Conservation (phyloP, 2,329 filamentous ascomycete species). For the Talaromyces sp. region DNA sequence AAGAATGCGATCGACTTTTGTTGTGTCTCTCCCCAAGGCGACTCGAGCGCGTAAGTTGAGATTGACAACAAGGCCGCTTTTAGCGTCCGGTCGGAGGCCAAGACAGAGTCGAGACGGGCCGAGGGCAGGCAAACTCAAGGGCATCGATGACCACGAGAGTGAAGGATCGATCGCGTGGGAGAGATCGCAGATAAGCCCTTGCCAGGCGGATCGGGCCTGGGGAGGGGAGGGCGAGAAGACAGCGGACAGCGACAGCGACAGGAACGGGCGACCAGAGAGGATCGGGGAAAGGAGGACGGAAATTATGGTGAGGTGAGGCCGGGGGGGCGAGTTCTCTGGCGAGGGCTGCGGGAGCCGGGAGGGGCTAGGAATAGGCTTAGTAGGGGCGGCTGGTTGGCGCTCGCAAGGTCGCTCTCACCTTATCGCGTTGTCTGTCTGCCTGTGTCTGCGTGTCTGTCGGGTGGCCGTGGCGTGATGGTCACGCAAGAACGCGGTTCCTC, state of each 20-base stretch:
- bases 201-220: background rate
- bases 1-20: background rate
- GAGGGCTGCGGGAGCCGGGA: constrained; percentile 6
- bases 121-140: constrained; percentile 23
- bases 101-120: constrained; percentile 29
- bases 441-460: background rate
- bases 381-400: background rate
- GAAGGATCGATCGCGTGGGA: constrained; percentile 9
- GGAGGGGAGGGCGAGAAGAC: background rate
- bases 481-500: background rate
- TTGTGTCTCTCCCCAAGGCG: background rate
- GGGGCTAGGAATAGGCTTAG: constrained; percentile 4
- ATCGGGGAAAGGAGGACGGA: background rate
- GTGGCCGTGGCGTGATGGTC: constrained; percentile 8
- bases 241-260: background rate
- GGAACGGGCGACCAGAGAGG: background rate
- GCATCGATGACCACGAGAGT: constrained; percentile 27
- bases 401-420: background rate
- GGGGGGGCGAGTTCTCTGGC: background rate
- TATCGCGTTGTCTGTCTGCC: background rate
- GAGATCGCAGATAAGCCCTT: constrained; percentile 1
- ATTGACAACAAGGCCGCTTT: constrained; percentile 24
- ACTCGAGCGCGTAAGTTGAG: background rate
- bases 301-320: background rate
- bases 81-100: constrained; percentile 31